A percentile compares a stretch with the other conserved stretches of the same genome.
Evolutionary conservation across 495 filamentous ascomycete genomes (phyloP).

Genomic region (Pyrenula massariospora): DNA sequence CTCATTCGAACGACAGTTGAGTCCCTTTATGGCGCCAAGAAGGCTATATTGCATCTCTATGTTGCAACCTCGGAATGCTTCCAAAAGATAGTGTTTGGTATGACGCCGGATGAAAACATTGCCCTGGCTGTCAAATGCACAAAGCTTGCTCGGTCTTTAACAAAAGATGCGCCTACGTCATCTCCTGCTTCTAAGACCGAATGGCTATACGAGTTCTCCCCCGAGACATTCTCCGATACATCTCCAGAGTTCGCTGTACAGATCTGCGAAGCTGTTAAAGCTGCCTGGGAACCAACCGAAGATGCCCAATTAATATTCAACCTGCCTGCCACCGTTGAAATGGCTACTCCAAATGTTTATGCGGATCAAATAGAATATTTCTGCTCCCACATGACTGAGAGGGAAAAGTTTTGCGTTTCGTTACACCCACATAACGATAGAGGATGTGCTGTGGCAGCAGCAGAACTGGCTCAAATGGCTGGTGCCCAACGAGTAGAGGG

Average conservation of each 20-base stretch:
- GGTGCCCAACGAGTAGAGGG: constrained; percentile 92
- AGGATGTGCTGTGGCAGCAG: constrained; percentile 78
- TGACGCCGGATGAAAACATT: constrained; percentile 69
- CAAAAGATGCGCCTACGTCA: constrained; percentile 80
- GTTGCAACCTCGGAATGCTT: constrained; percentile 91
- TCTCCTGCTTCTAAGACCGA: constrained; percentile 44
- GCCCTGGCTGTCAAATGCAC: constrained; percentile 80
- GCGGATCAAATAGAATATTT: constrained; percentile 98
- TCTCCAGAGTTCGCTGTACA: constrained; percentile 70
- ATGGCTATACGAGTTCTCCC: constrained; percentile 94
- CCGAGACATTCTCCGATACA: constrained; percentile 92
- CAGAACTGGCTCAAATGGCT: constrained; percentile 94
- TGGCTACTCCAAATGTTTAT: constrained; percentile 92
- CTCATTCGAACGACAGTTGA: constrained; percentile 86
- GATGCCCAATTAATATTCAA: constrained; percentile 94
- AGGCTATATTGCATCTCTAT: constrained; percentile 95
- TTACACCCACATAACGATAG: constrained; percentile 93
- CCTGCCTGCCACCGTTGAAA: constrained; percentile 90
- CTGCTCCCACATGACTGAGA: constrained; percentile 65
- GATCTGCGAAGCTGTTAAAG: constrained; percentile 91
- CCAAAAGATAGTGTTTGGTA: constrained; percentile 77
- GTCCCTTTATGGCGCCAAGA: constrained; percentile 80
- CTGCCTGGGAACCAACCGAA: constrained; percentile 77
- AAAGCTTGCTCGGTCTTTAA: constrained; percentile 76
- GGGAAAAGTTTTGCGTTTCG: constrained; percentile 71